phyloP scores from a whole-genome alignment of 2,329 filamentous ascomycete species.

The Neofusicoccum ribis region DNA sequence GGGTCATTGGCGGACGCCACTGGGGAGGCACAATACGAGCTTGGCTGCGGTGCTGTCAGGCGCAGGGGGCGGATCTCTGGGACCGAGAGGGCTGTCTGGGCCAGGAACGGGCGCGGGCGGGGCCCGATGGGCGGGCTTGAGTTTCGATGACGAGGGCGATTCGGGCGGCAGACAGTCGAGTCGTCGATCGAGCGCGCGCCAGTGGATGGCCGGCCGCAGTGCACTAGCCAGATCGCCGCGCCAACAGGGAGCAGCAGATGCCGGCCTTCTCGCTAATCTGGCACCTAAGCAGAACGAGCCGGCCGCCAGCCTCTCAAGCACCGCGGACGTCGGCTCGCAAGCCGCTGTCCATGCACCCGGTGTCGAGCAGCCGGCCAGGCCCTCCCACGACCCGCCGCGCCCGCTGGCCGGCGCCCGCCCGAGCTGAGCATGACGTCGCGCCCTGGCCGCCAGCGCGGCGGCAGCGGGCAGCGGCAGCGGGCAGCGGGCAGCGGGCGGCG shows the following conservation, averaged over 20 bases:
- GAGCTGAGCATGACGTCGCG: background rate
- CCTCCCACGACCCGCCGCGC: background rate
- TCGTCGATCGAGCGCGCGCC: background rate
- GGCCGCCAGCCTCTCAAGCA: background rate
- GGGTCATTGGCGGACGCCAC: background rate
- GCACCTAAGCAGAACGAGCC: background rate
- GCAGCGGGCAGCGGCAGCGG: too few species aligned
- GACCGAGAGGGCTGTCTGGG: background rate
- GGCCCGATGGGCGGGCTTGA: background rate
- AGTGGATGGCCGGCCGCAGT: background rate
- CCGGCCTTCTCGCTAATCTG: conserved; percentile 9
- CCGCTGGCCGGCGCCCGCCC: background rate
- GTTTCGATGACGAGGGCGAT: conserved; percentile 15
- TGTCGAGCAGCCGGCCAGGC: background rate
- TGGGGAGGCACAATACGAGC: conserved; percentile 2
- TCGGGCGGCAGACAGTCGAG: background rate
- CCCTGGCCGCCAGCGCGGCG: background rate
- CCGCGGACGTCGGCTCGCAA: conserved; percentile 1
- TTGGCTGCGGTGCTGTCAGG: background rate
- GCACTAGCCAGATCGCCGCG: background rate
- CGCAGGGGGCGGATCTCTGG: conserved; percentile 4
- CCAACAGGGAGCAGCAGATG: background rate
- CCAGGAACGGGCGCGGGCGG: conserved; percentile 5
- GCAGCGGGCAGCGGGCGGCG: too few species aligned
- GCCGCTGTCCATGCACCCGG: background rate